phyloP scores from a whole-genome alignment of 2,329 filamentous ascomycete genomes.

The Chaetomium sp. region DNA sequence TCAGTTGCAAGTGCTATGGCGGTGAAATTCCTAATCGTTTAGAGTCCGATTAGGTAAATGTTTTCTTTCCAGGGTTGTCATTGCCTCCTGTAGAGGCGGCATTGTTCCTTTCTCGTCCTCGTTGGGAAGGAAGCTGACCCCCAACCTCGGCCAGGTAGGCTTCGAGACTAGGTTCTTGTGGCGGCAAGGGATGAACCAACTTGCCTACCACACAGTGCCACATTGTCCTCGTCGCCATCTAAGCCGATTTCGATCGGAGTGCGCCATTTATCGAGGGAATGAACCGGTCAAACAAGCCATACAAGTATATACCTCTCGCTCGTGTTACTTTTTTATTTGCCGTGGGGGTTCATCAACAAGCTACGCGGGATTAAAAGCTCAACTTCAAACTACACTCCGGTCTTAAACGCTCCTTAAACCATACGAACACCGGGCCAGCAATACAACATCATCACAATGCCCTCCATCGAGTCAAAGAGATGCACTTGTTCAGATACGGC shows the following conservation, averaged over 20 bases:
- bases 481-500: background rate
- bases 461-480: background rate
- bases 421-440: background rate
- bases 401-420: background rate
- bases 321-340: background rate
- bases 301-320: background rate
- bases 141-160: background rate
- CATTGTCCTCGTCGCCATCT: background rate
- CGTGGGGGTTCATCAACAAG: background rate
- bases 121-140: background rate
- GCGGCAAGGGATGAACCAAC: background rate
- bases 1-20: background rate
- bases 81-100: too few species aligned
- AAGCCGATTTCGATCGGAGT: background rate
- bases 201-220: conserved; percentile 6
- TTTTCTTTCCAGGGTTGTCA: too few species aligned
- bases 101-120: background rate
- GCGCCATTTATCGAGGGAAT: background rate
- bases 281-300: background rate
- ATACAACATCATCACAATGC: background rate
- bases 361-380: background rate
- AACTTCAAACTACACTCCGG: background rate
- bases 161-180: background rate
- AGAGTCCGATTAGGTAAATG: too few species aligned
- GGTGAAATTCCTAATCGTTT: conserved; percentile 2